A percentile compares a stretch with the other conserved stretches of the same genome.
These are phyloP conservation scores for Saccharomyces uvarum DNA, from an alignment of 1,139 yeast genomes.

Conservation along the genomic window DNA sequence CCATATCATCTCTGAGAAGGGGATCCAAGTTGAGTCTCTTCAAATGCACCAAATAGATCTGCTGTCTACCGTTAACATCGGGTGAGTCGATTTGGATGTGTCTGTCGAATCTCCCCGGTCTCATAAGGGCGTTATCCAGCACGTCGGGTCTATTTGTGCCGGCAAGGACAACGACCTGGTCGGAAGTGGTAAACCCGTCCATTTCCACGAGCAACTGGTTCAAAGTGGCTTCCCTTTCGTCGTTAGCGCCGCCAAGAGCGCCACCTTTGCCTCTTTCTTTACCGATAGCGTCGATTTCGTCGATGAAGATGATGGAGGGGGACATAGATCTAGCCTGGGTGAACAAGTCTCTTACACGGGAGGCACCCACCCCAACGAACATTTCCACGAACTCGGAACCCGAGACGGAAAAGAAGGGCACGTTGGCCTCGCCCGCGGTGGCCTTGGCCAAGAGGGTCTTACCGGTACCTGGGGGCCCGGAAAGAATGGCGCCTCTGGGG, in stretches of 20 bases:
- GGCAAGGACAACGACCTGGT: slow-evolving; percentile 92
- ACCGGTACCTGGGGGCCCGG: slow-evolving; percentile 99
- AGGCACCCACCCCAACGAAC: slow-evolving; percentile 99
- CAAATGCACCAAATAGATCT: slow-evolving; percentile 80
- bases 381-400: slow-evolving; percentile 98
- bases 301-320: slow-evolving; percentile 88
- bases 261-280: slow-evolving; percentile 82
- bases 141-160: slow-evolving; percentile 96
- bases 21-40: slow-evolving; percentile 48
- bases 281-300: slow-evolving; percentile 97
- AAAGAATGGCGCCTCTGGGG: slow-evolving; percentile 93
- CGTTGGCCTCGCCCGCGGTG: slow-evolving; percentile 98
- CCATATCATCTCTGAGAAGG: slow-evolving; percentile 31
- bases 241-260: slow-evolving; percentile 77
- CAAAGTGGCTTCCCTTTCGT: slow-evolving; percentile 92
- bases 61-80: slow-evolving; percentile 87
- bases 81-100: slow-evolving; percentile 89
- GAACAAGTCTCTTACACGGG: slow-evolving; percentile 90
- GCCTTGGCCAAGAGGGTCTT: slow-evolving; percentile 95
- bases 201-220: slow-evolving; percentile 93
- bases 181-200: slow-evolving; percentile 90
- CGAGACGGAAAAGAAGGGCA: slow-evolving; percentile 87
- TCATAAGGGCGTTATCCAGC: slow-evolving; percentile 80
- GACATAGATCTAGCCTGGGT: slow-evolving; percentile 88
- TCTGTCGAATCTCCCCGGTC: slow-evolving; percentile 97